phyloP scores from a whole-genome alignment of 768 basidiomycete species.

The Mrakia frigida region DNA sequence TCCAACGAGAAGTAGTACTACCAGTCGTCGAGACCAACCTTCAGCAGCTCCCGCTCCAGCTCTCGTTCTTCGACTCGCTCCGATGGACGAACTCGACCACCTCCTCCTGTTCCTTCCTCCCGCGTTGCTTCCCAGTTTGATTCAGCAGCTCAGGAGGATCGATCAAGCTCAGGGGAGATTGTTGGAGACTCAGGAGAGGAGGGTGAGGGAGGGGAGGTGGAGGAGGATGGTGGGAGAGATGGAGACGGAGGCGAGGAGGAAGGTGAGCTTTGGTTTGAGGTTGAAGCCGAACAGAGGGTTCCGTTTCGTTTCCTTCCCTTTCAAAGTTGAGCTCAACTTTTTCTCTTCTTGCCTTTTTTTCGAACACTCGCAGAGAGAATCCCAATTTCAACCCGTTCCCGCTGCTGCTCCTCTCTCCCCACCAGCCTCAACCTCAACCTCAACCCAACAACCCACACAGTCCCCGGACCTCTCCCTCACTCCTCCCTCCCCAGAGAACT shows the following conservation, averaged over 20 bases:
- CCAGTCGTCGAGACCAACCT: too few species aligned
- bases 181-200: neutral
- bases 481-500: neutral
- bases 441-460: neutral
- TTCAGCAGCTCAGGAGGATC: slow-evolving; percentile 3
- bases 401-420: neutral
- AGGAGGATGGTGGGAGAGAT: neutral
- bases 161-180: neutral
- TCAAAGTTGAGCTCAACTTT: too few species aligned
- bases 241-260: neutral
- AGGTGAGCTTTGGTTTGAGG: neutral
- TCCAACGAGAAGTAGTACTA: too few species aligned
- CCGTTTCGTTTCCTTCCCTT: neutral
- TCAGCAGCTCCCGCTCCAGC: neutral
- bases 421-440: neutral
- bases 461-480: neutral
- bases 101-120: neutral
- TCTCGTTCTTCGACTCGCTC: neutral
- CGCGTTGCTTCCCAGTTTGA: neutral
- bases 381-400: neutral
- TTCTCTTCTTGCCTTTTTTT: too few species aligned
- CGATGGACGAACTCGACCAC: neutral
- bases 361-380: too few species aligned
- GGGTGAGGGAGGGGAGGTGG: neutral
- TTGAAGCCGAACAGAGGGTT: too few species aligned